These are phyloP conservation scores for Uronychia binucleata DNA, from an alignment of 73 alveolate species.

Conservation along the genomic window DNA sequence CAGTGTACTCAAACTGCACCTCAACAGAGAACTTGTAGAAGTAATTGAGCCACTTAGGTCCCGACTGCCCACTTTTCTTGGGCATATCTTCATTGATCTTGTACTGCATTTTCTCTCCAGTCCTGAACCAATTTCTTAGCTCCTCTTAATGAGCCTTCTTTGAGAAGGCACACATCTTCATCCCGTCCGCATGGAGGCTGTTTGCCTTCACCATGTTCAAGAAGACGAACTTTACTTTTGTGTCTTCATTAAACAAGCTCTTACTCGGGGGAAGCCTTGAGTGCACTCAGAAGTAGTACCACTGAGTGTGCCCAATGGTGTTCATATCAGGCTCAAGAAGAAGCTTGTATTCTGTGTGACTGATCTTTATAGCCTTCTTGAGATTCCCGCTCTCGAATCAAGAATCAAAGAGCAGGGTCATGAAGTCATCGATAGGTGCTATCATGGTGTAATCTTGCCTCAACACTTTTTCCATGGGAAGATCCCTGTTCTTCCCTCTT, in stretches of 20 bases:
- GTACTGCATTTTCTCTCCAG: constrained; percentile 9
- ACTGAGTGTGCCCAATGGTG: constrained; percentile 63
- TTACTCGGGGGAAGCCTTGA: constrained; percentile 31
- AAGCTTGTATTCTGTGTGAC: constrained; percentile 50
- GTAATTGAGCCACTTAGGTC: neutral
- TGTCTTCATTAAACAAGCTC: constrained; percentile 1
- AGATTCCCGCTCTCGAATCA: constrained; percentile 65
- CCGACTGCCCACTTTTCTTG: neutral
- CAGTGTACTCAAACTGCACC: constrained; percentile 42
- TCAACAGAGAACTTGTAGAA: constrained; percentile 57
- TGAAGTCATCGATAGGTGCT: neutral
- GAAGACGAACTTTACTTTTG: constrained; percentile 31
- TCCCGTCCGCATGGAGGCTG: constrained; percentile 39
- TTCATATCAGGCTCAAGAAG: constrained; percentile 44
- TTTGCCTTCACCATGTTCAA: constrained; percentile 48
- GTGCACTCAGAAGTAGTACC: constrained; percentile 59
- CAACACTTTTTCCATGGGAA: neutral
- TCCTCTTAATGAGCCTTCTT: neutral
- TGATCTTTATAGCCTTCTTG: constrained; percentile 62
- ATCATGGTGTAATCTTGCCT: neutral
- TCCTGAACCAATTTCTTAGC: constrained; percentile 1
- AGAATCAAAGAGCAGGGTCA: constrained; percentile 43
- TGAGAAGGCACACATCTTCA: constrained; percentile 49
- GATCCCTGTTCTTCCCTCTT: neutral
- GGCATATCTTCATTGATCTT: constrained; percentile 12